Base-by-base conservation (phyloP, 306 rosid species). In the Cucurbita ficifolia region DNA sequence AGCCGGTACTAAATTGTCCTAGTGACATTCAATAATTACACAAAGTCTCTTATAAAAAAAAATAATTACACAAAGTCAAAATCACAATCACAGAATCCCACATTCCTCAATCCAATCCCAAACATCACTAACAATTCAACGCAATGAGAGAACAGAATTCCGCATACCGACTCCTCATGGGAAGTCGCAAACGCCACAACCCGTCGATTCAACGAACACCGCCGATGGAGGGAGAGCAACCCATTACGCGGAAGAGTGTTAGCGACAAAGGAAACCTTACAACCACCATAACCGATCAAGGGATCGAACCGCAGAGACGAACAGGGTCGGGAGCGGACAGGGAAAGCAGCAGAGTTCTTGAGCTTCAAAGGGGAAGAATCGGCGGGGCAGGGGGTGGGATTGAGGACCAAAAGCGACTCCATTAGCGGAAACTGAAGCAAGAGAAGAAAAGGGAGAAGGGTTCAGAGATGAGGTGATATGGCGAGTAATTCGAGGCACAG, bases 151-250 rank as follows among this genome's bases (percentile, higher is more conserved):
- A n/a, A 59, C 6, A 60, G 29, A 74, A 74, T 61, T 43, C 22
- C 18, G 56, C 87, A 76, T 77, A 95, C 99, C 79, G 96, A 80
- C 10, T 87, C 97, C 56, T 85, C 89, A 10, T 57, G 90, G 2
- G 96, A 56, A 57, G 92, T 86, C 1, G 96, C 75, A 33, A 78
- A 81, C 50, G 84, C 79, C 36, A 84, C 68, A 17, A 85, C 55
- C 3, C 83, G 74, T 2, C 82, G 86, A 53, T 14, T 58, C 85
- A 77, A 68, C 3, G 70, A 51, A 54, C 73, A 80, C 46, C 83
- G 84, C 0, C 80, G 84, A 54, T 51, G 65, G 13, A 76, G 78
- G 16, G 86, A 4, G 4, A 79, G 74, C 46, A 71, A 75, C 52
- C 74, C 71, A n/a, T 24, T 82, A 70, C 2, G 78, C 68, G 17